Conservation (phyloP, 805 yeast genomes). For the Saturnispora halmiae region DNA sequence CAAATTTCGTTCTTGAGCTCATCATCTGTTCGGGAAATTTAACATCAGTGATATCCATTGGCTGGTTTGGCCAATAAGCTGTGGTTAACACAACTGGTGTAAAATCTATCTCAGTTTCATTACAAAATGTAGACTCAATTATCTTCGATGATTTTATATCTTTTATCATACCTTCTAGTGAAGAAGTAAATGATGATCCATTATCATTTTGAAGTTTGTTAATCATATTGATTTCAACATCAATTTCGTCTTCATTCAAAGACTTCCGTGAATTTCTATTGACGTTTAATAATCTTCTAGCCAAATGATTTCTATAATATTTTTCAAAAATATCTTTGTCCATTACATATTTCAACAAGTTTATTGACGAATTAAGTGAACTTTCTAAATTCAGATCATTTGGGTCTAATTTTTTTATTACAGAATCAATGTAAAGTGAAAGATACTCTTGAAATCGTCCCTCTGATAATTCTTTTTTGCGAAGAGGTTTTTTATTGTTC, state of each 20-base stretch:
- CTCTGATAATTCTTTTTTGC: background rate
- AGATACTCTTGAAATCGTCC: slow-evolving; percentile 43
- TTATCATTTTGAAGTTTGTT: slow-evolving; percentile 62
- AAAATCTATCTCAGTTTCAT: background rate
- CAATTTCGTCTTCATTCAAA: slow-evolving; percentile 22
- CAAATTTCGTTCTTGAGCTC: slow-evolving; percentile 37
- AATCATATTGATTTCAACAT: slow-evolving; percentile 62
- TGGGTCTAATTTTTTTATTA: slow-evolving; percentile 40
- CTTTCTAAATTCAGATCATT: slow-evolving; percentile 28
- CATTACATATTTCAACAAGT: slow-evolving; percentile 55
- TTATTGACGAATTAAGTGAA: slow-evolving; percentile 29
- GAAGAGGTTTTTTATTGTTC: background rate
- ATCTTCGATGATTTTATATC: slow-evolving; percentile 60
- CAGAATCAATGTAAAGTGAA: slow-evolving; percentile 50
- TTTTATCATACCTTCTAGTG: slow-evolving; percentile 77
- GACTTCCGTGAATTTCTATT: slow-evolving; percentile 18
- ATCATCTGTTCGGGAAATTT: slow-evolving; percentile 38
- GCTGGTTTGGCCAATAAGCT: slow-evolving; percentile 58
- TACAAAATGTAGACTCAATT: slow-evolving; percentile 33
- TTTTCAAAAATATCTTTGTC: slow-evolving; percentile 85
- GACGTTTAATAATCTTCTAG: slow-evolving; percentile 59
- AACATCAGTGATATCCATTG: slow-evolving; percentile 25
- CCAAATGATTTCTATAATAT: slow-evolving; percentile 76
- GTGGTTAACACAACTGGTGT: slow-evolving; percentile 41
- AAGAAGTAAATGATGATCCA: slow-evolving; percentile 71